These are phyloP conservation scores for Talaromyces sp. DNA, from an alignment of 2,329 filamentous ascomycete genomes.

Conservation along the genomic window DNA sequence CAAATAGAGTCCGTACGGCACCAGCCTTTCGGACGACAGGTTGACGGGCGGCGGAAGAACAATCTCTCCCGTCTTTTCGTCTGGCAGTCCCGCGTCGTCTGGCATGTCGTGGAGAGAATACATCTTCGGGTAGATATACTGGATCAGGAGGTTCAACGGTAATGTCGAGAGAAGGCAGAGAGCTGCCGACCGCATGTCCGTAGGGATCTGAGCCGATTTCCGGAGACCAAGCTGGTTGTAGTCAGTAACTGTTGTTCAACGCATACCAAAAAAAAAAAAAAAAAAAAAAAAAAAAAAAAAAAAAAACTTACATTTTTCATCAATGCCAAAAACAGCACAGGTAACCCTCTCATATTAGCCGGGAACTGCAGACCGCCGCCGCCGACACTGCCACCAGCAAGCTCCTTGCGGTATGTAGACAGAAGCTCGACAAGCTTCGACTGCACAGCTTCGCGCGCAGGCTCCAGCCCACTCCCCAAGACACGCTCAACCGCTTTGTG, in stretches of 20 bases:
- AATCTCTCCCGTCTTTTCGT: slow-evolving; percentile 82
- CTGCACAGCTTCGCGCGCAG: slow-evolving; percentile 84
- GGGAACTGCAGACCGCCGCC: slow-evolving; percentile 89
- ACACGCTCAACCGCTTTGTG: slow-evolving; percentile 95
- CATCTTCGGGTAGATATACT: slow-evolving; percentile 82
- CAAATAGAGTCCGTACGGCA: slow-evolving; percentile 86
- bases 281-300: slow-evolving; percentile 10
- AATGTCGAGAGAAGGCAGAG: slow-evolving; percentile 92
- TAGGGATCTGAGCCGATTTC: slow-evolving; percentile 89
- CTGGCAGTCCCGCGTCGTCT: slow-evolving; percentile 79
- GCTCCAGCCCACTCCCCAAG: slow-evolving; percentile 78
- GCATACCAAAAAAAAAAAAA: slow-evolving; percentile 10
- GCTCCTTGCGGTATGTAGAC: slow-evolving; percentile 93
- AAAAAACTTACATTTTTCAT: slow-evolving; percentile 76
- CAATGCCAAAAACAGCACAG: slow-evolving; percentile 83
- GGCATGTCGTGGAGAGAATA: slow-evolving; percentile 96
- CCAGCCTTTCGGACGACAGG: slow-evolving; percentile 80
- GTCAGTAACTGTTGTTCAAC: slow-evolving; percentile 19
- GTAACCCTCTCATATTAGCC: slow-evolving; percentile 80
- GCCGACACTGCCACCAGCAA: slow-evolving; percentile 92
- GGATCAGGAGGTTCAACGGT: slow-evolving; percentile 80
- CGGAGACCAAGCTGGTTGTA: slow-evolving; percentile 62
- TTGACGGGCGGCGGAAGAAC: slow-evolving; percentile 79
- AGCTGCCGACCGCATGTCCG: slow-evolving; percentile 86
- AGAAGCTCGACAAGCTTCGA: slow-evolving; percentile 88